phyloP scores from a whole-genome alignment of 2,329 filamentous ascomycete species.

The Lachnellula cervina region DNA sequence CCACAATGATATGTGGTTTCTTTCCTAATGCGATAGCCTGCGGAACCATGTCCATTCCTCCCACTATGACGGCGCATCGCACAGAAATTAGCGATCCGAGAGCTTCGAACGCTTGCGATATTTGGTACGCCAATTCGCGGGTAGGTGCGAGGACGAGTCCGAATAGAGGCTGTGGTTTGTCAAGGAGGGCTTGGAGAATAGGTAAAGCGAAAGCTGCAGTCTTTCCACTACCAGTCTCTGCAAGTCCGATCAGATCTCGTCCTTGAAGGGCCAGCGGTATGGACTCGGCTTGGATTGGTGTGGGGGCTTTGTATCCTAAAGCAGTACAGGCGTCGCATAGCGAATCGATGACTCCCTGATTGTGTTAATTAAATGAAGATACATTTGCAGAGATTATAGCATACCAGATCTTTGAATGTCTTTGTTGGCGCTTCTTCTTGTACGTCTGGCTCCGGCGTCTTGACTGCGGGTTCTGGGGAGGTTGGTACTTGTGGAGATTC shows the following conservation, averaged over 20 bases:
- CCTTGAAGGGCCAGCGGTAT: constrained; percentile 77
- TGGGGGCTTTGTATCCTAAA: constrained; percentile 79
- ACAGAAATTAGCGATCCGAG: constrained; percentile 86
- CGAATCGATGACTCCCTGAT: constrained; percentile 74
- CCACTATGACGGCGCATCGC: constrained; percentile 78
- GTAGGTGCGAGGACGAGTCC: constrained; percentile 90
- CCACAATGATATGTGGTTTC: constrained; percentile 90
- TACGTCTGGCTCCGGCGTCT: constrained; percentile 21
- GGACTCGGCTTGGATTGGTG: constrained; percentile 80
- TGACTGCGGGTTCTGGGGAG: constrained; percentile 3
- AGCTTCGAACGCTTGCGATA: constrained; percentile 80
- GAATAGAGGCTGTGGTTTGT: constrained; percentile 79
- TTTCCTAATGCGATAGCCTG: constrained; percentile 91
- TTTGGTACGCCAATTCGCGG: constrained; percentile 88
- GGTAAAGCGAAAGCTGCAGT: constrained; percentile 92
- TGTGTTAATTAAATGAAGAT: neutral
- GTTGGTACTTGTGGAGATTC: constrained; percentile 9
- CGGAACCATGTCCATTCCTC: constrained; percentile 92
- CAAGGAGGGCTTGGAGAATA: constrained; percentile 84
- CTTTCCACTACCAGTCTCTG: constrained; percentile 94
- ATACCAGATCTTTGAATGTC: constrained; percentile 45
- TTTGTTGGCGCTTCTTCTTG: constrained; percentile 29
- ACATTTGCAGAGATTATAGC: neutral
- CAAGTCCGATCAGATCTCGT: constrained; percentile 86
- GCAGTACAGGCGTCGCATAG: constrained; percentile 83